phyloP scores from a whole-genome alignment of 768 basidiomycete genomes.

The Tricholoma matsutake region DNA sequence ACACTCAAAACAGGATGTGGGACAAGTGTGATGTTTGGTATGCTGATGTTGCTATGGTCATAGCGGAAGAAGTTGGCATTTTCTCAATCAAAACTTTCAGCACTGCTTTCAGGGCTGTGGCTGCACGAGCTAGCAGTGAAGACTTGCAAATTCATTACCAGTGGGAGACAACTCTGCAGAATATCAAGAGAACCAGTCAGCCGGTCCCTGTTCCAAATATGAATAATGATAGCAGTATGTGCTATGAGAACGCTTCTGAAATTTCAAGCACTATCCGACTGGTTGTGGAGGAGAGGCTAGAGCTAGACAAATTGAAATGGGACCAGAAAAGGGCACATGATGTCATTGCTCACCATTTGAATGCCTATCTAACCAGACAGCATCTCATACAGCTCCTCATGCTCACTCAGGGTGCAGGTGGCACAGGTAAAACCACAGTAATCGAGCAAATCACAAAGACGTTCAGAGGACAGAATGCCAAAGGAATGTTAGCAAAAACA shows the following conservation, averaged over 20 bases:
- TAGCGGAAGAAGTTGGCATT: neutral
- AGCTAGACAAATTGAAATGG: neutral
- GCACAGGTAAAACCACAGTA: constrained; percentile 41
- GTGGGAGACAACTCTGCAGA: neutral
- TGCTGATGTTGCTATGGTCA: neutral
- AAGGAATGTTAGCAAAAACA: too few relatives aligned
- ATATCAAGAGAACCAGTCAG: neutral
- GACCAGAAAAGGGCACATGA: neutral
- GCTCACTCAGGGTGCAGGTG: constrained; percentile 39
- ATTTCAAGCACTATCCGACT: neutral
- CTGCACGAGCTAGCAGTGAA: neutral
- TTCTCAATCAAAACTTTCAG: neutral
- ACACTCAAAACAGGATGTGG: neutral
- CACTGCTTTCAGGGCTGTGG: neutral
- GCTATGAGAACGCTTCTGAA: neutral
- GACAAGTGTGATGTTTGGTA: neutral
- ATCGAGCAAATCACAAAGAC: constrained; percentile 21
- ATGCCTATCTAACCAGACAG: neutral
- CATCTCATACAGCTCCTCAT: constrained; percentile 30
- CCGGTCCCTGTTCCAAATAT: neutral
- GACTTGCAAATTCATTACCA: neutral
- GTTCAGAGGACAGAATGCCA: neutral
- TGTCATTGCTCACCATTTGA: neutral
- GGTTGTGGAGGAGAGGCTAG: neutral
- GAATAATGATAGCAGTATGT: neutral